phyloP scores from a whole-genome alignment of 2,329 filamentous ascomycete species.

The Aspergillus felis region DNA sequence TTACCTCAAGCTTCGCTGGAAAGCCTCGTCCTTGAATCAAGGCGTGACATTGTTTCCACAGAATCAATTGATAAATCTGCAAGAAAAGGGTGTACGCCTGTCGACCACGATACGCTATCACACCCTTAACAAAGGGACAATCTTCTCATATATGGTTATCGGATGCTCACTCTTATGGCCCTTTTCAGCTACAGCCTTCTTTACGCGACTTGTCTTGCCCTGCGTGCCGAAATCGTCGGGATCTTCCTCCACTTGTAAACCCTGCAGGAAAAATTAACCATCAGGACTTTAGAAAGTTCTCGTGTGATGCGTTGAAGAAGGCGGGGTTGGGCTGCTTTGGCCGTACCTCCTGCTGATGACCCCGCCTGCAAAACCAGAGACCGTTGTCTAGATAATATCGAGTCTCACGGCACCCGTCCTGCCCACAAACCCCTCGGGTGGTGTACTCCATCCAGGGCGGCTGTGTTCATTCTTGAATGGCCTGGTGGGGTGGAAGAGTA shows the following conservation, averaged over 20 bases:
- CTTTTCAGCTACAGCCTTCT: slow-evolving; percentile 53
- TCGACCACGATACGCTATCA: slow-evolving; percentile 54
- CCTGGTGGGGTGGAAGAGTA: background rate
- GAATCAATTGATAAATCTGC: slow-evolving; percentile 76
- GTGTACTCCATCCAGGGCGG: slow-evolving; percentile 39
- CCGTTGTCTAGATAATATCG: slow-evolving; percentile 73
- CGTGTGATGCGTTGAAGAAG: slow-evolving; percentile 10
- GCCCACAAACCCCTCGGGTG: slow-evolving; percentile 48
- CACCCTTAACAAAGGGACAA: slow-evolving; percentile 45
- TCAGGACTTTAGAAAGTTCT: slow-evolving; percentile 1
- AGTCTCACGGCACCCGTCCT: slow-evolving; percentile 65
- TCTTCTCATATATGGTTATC: background rate
- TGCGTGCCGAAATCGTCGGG: slow-evolving; percentile 65
- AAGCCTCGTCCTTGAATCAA: slow-evolving; percentile 65
- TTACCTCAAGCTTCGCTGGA: slow-evolving; percentile 68
- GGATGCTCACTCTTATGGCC: slow-evolving; percentile 45
- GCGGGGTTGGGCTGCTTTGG: slow-evolving; percentile 4
- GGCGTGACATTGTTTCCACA: slow-evolving; percentile 76
- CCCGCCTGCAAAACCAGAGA: slow-evolving; percentile 72
- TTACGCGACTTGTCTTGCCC: slow-evolving; percentile 54
- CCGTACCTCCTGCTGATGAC: slow-evolving; percentile 71
- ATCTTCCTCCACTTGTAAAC: slow-evolving; percentile 52
- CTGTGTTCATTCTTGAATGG: slow-evolving; percentile 25
- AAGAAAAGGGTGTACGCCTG: slow-evolving; percentile 74
- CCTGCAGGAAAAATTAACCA: slow-evolving; percentile 21